Conservation (phyloP, 2,329 filamentous ascomycete genomes). For the Botrytis tulipae region DNA sequence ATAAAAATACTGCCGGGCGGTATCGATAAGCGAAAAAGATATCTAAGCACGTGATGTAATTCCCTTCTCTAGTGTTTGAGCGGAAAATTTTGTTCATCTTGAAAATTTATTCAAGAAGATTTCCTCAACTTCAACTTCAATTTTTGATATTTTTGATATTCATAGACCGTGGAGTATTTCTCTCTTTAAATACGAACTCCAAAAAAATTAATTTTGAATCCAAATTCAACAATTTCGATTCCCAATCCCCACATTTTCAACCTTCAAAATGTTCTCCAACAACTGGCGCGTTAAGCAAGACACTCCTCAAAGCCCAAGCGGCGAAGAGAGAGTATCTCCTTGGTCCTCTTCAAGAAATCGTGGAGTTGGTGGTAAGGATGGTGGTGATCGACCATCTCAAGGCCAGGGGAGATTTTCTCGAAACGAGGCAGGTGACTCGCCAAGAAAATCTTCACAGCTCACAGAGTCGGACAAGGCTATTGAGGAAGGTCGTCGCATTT, state of each 20-base stretch:
- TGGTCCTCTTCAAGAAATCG: conserved; percentile 11
- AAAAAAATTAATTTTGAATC: background rate
- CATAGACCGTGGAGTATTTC: conserved; percentile 2
- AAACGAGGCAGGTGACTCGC: conserved; percentile 17
- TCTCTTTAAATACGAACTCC: background rate
- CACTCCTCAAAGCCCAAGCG: conserved; percentile 18
- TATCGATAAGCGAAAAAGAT: conserved; percentile 20
- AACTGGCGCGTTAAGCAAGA: conserved; percentile 34
- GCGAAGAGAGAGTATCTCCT: conserved; percentile 14
- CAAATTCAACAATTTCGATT: conserved; percentile 16
- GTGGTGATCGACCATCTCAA: conserved; percentile 7
- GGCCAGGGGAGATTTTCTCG: conserved; percentile 20
- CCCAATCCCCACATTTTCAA: background rate
- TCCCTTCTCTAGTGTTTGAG: conserved; percentile 16
- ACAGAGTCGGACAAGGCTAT: conserved; percentile 29
- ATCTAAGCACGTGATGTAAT: background rate
- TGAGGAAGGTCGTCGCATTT: conserved; percentile 42
- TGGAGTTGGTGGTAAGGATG: conserved; percentile 9
- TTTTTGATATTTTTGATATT: conserved; percentile 6
- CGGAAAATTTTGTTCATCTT: conserved; percentile 18
- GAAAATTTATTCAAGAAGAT: conserved; percentile 12
- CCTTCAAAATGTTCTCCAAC: conserved; percentile 29
- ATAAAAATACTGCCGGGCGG: conserved; percentile 19
- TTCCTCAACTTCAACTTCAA: conserved; percentile 3
- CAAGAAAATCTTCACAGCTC: conserved; percentile 25